Evolutionary conservation across 2,329 filamentous ascomycete genomes (phyloP), one percentile per base, ranked within the genome.

Genomic region (Neopestalotiopsis sp.): DNA sequence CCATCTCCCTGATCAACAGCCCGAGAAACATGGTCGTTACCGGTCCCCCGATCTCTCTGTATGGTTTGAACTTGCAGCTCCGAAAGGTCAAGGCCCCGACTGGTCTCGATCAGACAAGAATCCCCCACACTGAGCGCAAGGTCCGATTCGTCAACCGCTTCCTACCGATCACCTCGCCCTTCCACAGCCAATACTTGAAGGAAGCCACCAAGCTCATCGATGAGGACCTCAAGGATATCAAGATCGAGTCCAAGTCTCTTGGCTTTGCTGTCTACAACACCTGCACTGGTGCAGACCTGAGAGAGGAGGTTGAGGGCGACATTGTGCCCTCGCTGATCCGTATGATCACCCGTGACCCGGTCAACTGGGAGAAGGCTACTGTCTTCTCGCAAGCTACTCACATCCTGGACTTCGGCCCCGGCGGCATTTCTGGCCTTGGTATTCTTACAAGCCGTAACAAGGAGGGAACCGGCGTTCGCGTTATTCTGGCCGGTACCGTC

Each of bases 371-470:
- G 83, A 92, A 92, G 79, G 95, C 96, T 0, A 99, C 96, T 0
- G 88, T 93, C 67, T 98, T 99, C 85, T 91, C 94, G 3, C 88
- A 90, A 28, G 96, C 96, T 24, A 98, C 95, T 3, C 96, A 99
- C 79, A 93, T 99, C 68, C 85, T 99, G 66, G 96, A 99, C 83
- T 98, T 99, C 75, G 96, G 97, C 61, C 96, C 96, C 28, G 96
- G 96, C 77, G 97, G 96, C 71, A 96, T 98, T 73, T 99, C 96
- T 30, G 97, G 97, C 72, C 91, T 99, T 28, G 97, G 96, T 77
- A 93, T 97, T 61, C 86, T 99, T 72, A 99, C 96, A 69, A 98
- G 97, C 87, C 94, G 96, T 76, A 99, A 98, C 88, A 99, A 99
- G 86, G 97, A 99, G 81, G 96, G 96, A 72, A 98, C 94, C 69